Conservation (phyloP, 2,329 filamentous ascomycete species). For the Phaeoacremonium minimum region DNA sequence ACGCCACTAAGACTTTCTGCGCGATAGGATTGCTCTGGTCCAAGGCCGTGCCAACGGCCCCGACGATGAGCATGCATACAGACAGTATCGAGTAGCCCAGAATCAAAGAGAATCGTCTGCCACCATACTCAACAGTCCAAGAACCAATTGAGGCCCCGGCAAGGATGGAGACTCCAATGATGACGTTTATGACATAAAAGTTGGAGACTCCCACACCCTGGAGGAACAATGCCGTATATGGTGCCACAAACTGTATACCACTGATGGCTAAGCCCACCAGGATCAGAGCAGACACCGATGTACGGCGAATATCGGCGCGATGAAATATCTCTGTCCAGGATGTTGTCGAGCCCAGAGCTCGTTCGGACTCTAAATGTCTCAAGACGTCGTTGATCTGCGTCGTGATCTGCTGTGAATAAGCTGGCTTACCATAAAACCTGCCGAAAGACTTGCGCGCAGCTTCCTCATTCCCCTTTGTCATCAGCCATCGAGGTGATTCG, state of each 20-base stretch:
- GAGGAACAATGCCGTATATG: not conserved
- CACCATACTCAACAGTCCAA: not conserved
- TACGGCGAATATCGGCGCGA: constrained; percentile 14
- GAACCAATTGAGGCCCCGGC: not conserved
- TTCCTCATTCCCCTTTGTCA: constrained; percentile 13
- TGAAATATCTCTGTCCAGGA: constrained; percentile 19
- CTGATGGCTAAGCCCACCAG: constrained; percentile 20
- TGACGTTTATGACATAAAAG: not conserved
- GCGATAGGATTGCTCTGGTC: constrained; percentile 2
- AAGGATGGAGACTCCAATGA: not conserved
- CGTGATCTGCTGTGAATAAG: constrained; percentile 14
- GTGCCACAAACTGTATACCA: constrained; percentile 15
- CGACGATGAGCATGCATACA: not conserved
- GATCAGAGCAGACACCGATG: constrained; percentile 15
- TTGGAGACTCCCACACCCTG: not conserved
- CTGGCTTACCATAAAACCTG: constrained; percentile 13
- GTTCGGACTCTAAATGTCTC: constrained; percentile 16
- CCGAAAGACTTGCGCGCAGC: constrained; percentile 17
- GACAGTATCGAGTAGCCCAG: not conserved
- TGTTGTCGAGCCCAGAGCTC: constrained; percentile 5
- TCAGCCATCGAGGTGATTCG: constrained; percentile 19
- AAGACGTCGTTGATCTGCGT: constrained; percentile 18
- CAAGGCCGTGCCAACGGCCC: not conserved
- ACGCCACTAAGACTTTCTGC: constrained; percentile 16
- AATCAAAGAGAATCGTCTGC: not conserved